Percentiles rank a stretch among this genome's conserved stretches.
Conservation (phyloP, 1,284 basidiomycete genomes). For the Ganoderma resinaceum region DNA sequence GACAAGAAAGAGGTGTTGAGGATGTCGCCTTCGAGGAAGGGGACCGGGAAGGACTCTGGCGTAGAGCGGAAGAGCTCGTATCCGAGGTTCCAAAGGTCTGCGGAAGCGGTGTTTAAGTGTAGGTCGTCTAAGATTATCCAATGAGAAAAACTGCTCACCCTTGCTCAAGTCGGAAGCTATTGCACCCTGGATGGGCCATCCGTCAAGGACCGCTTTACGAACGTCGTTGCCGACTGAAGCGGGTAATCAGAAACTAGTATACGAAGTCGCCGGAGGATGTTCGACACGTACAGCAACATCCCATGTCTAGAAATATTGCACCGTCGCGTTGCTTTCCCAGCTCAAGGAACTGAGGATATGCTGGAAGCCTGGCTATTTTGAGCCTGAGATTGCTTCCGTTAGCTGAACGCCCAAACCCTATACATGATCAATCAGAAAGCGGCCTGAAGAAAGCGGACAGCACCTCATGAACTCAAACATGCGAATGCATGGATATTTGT, state of each 20-base stretch:
- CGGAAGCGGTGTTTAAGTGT: slow-evolving; percentile 21
- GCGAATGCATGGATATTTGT: slow-evolving; percentile 30
- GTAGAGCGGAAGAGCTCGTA: slow-evolving; percentile 38
- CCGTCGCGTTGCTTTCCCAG: slow-evolving; percentile 44
- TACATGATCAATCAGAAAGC: too few relatives aligned
- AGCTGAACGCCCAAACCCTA: neutral
- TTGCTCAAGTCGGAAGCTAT: slow-evolving; percentile 43
- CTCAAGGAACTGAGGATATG: slow-evolving; percentile 37
- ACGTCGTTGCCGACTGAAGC: slow-evolving; percentile 49
- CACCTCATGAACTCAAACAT: slow-evolving; percentile 28
- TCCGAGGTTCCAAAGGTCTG: slow-evolving; percentile 39
- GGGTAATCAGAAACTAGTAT: neutral
- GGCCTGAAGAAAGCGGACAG: neutral
- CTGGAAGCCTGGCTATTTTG: slow-evolving; percentile 25
- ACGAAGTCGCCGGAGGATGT: neutral
- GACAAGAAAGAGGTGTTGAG: slow-evolving; percentile 44
- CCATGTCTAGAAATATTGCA: slow-evolving; percentile 53
- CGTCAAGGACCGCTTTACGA: slow-evolving; percentile 48
- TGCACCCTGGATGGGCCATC: slow-evolving; percentile 40
- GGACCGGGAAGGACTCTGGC: slow-evolving; percentile 46
- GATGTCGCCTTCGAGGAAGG: slow-evolving; percentile 50
- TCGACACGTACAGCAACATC: slow-evolving; percentile 53
- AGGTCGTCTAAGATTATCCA: slow-evolving; percentile 31
- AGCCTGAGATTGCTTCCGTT: slow-evolving; percentile 14
- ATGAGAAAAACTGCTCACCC: slow-evolving; percentile 35